Conservation (phyloP, 2,329 filamentous ascomycete genomes). For the Davidsoniella eucalypti region DNA sequence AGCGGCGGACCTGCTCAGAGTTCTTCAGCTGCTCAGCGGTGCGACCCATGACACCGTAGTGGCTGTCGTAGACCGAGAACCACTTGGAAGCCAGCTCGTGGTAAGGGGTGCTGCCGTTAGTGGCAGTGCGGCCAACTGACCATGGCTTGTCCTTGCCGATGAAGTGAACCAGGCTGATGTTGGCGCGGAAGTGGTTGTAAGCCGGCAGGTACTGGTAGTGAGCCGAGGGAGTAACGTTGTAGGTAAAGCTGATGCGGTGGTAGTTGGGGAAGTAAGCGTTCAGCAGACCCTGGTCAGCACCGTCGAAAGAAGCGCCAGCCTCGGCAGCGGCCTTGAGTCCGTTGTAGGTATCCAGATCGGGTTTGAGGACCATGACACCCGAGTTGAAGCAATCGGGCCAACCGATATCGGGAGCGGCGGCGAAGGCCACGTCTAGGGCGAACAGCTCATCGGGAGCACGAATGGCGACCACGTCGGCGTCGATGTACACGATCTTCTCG, state of each 20-base stretch:
- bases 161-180: conserved; percentile 84
- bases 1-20: conserved; percentile 31
- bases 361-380: conserved; percentile 84
- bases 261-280: conserved; percentile 88
- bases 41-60: conserved; percentile 41
- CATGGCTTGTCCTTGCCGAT: conserved; percentile 88
- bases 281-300: conserved; percentile 84
- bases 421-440: conserved; percentile 40
- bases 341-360: conserved; percentile 76
- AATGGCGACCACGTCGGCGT: conserved; percentile 83
- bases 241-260: conserved; percentile 82
- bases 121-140: conserved; percentile 43
- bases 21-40: conserved; percentile 9
- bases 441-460: conserved; percentile 89
- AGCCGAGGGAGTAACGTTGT: conserved; percentile 92
- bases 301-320: conserved; percentile 83
- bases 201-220: conserved; percentile 97
- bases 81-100: conserved; percentile 73
- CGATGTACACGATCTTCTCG: conserved; percentile 82
- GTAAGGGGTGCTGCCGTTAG: conserved; percentile 19
- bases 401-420: conserved; percentile 79
- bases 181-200: conserved; percentile 80
- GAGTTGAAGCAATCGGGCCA: conserved; percentile 98
- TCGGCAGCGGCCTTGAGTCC: conserved; percentile 71
- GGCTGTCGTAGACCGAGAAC: conserved; percentile 89